Evolutionary conservation across 148 eudicot species (phyloP), one percentile per base, ranked within the genome.

Genomic region (Vaccinium macrocarpon): DNA sequence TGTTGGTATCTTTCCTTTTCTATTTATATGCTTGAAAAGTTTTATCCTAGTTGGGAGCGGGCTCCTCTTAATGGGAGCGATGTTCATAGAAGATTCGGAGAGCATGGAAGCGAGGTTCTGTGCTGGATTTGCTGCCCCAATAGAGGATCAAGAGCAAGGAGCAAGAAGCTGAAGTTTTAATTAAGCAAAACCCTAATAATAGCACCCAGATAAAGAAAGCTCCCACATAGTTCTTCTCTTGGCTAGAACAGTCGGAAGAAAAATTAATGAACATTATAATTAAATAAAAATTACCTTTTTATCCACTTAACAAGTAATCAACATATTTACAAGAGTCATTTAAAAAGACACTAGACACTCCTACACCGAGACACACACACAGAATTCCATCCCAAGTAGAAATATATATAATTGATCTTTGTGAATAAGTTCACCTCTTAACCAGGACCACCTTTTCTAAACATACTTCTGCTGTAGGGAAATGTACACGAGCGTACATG

Each of bases 191-290:
- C 18, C 11, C 71, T 0, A 21, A 21, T 59, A 59, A 6, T 59
- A 51, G 80, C 35, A 77, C 59, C 80, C 38, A 77, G 19, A 78
- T 18, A 78, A 51, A 78, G 32, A 29, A 78, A 78, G 19, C 23
- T 78, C 10, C 38, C n/a, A 21, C 18, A 9, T 52, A 42, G 48
- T 52, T 78, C 57, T 16, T 25, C 64, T 53, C 72, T 38, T 5
- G 78, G 25, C 49, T 14, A 55, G 29, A 48, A 79, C 19, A 29
- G 51, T 66, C 12, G 49, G 29, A 83, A 12, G 23, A 18, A 66
- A 70, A 21, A 35, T 7, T 29, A 23, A 11, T 42, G 52, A 50
- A 55, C 78, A n/a, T 1, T 15, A 64, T 15, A 35, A 13, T 6
- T 55, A 27, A 32, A 6, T 6, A 7, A 80, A 12, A 32, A 5